Evolutionary conservation across 2,329 filamentous ascomycete genomes (phyloP).

Genomic region (Rhynchosporium graminicola): DNA sequence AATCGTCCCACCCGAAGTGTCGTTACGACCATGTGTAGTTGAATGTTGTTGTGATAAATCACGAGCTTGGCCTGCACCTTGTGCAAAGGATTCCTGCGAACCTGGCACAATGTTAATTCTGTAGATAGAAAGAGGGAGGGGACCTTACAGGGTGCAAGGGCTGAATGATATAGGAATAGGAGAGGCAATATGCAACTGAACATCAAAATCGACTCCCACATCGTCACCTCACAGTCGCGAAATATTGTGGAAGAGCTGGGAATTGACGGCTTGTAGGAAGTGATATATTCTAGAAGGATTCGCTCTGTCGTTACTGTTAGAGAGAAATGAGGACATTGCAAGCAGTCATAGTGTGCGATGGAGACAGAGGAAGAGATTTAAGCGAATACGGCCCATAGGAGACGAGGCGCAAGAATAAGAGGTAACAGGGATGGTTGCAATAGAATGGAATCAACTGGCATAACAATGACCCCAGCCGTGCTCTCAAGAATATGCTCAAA

Average conservation of each 20-base stretch:
- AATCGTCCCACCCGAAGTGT: not conserved
- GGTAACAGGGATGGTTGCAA: not conserved
- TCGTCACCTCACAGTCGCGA: slow-evolving; percentile 2
- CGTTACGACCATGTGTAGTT: not conserved
- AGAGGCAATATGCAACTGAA: not conserved
- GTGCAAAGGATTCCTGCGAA: not conserved
- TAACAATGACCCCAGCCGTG: not conserved
- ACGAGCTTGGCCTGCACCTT: not conserved
- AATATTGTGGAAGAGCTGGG: slow-evolving; percentile 3
- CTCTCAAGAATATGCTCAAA: slow-evolving; percentile 1
- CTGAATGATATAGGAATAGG: slow-evolving; percentile 3
- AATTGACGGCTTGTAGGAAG: not conserved
- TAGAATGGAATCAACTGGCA: not conserved
- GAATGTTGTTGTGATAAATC: not conserved
- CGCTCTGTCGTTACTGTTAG: not conserved
- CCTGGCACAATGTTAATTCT: not conserved
- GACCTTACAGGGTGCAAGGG: not conserved
- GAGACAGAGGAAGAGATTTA: slow-evolving; percentile 3
- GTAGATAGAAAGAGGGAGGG: not conserved
- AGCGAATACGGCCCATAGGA: not conserved
- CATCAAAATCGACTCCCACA: slow-evolving; percentile 1
- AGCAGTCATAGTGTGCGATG: not conserved
- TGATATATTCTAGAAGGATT: slow-evolving; percentile 1
- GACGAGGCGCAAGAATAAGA: slow-evolving; percentile 1
- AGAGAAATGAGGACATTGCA: not conserved